A percentile compares a stretch with the other conserved stretches of the same genome.
Evolutionary conservation across 768 basidiomycete species (phyloP).

Genomic region (Ramaria rubella): DNA sequence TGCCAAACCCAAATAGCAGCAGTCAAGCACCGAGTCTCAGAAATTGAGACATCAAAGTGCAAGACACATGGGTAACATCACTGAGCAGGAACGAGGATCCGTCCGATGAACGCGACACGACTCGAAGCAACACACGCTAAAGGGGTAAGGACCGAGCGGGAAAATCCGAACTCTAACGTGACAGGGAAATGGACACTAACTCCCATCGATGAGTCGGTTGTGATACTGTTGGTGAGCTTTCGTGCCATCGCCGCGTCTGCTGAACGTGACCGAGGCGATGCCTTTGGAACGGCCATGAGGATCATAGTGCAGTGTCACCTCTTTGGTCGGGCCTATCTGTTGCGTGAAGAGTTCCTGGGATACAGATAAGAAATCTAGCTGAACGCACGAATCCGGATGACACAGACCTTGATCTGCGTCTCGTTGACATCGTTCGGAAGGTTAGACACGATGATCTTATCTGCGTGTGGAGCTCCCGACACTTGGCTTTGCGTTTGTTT

Average conservation of each 20-base stretch:
- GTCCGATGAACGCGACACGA: neutral
- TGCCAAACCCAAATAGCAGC: no score
- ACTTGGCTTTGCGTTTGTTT: slow-evolving; percentile 31
- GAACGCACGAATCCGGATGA: neutral
- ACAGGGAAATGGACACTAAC: slow-evolving; percentile 78
- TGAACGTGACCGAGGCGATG: slow-evolving; percentile 80
- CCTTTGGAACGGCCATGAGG: slow-evolving; percentile 84
- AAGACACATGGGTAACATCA: neutral
- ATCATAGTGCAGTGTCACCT: slow-evolving; percentile 84
- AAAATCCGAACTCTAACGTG: slow-evolving; percentile 16
- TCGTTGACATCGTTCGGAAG: slow-evolving; percentile 92
- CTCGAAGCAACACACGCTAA: slow-evolving; percentile 7
- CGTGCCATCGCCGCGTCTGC: slow-evolving; percentile 79
- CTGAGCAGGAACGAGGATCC: neutral
- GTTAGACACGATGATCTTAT: slow-evolving; percentile 95
- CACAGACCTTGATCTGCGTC: slow-evolving; percentile 79
- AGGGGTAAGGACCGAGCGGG: slow-evolving; percentile 1
- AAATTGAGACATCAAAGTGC: no score
- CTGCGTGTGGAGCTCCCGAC: slow-evolving; percentile 36
- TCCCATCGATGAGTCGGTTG: slow-evolving; percentile 99
- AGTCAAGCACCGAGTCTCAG: no score
- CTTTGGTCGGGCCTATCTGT: slow-evolving; percentile 82
- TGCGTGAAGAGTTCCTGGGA: slow-evolving; percentile 83
- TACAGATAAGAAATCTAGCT: neutral
- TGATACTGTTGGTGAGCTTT: slow-evolving; percentile 94